Percentiles rank a stretch among this genome's conserved stretches.
phyloP scores from a whole-genome alignment of 257 asterid species.

The Plantago major region DNA sequence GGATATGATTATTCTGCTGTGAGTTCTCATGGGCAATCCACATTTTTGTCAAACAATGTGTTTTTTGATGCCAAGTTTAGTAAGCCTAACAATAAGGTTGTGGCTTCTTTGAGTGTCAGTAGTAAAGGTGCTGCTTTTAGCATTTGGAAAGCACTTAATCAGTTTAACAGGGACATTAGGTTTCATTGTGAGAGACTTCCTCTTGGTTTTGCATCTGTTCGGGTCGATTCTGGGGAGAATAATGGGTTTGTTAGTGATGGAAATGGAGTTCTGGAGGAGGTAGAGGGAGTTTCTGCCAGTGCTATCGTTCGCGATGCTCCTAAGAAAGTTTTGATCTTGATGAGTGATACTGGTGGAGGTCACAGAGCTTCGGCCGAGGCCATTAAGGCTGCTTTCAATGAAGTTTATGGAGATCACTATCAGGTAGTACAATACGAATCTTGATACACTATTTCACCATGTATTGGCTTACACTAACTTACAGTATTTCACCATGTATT shows the following conservation, averaged over 20 bases:
- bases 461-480: too few species aligned
- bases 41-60: slow-evolving; percentile 40
- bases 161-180: slow-evolving; percentile 65
- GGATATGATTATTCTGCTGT: slow-evolving; percentile 43
- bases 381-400: slow-evolving; percentile 78
- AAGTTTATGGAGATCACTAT: slow-evolving; percentile 82
- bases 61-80: slow-evolving; percentile 42
- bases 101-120: slow-evolving; percentile 62
- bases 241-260: slow-evolving; percentile 52
- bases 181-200: slow-evolving; percentile 82
- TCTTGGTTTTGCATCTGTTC: slow-evolving; percentile 71
- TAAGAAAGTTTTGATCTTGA: slow-evolving; percentile 78
- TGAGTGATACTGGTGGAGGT: slow-evolving; percentile 99
- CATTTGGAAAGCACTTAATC: slow-evolving; percentile 44
- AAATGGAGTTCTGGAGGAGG: slow-evolving; percentile 43
- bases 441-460: slow-evolving; percentile 2
- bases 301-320: slow-evolving; percentile 38
- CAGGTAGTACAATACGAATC: slow-evolving; percentile 83
- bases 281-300: slow-evolving; percentile 40
- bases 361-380: slow-evolving; percentile 99
- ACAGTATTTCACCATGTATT: too few species aligned
- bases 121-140: slow-evolving; percentile 51
- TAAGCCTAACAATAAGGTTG: slow-evolving; percentile 35
- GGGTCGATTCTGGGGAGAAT: slow-evolving; percentile 41
- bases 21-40: slow-evolving; percentile 29